A percentile compares a stretch with the other conserved stretches of the same genome.
phyloP scores from a whole-genome alignment of 352 stramenopile genomes.

The Poterioochromonas sp. region DNA sequence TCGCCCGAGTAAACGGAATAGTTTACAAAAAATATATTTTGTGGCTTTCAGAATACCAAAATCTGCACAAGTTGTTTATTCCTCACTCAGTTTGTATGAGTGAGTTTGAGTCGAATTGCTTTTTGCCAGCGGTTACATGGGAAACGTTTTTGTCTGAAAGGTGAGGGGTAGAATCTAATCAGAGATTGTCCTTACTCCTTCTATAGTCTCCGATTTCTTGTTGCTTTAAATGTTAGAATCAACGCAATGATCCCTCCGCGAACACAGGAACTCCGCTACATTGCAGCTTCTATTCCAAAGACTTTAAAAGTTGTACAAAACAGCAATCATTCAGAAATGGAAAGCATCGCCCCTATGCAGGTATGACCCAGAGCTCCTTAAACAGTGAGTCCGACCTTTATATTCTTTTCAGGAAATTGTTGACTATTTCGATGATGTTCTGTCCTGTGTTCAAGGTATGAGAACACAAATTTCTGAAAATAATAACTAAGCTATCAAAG shows the following conservation, averaged over 20 bases:
- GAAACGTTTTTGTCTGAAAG: slow-evolving; percentile 10
- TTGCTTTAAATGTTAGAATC: background rate
- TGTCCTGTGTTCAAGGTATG: background rate
- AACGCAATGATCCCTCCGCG: slow-evolving; percentile 12
- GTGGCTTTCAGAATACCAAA: background rate
- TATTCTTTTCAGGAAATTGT: background rate
- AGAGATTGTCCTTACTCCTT: background rate
- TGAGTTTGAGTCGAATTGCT: background rate
- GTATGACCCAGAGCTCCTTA: background rate
- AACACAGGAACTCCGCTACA: background rate
- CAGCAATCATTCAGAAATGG: background rate
- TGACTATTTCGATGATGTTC: background rate
- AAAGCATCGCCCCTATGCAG: background rate
- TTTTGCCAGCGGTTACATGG: background rate
- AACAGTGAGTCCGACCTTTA: background rate
- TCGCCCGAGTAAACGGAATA: slow-evolving; percentile 1
- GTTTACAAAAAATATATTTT: slow-evolving; percentile 10
- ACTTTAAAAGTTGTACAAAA: background rate
- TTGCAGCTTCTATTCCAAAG: background rate
- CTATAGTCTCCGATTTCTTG: background rate
- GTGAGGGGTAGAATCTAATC: background rate
- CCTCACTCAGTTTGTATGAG: slow-evolving; percentile 4
- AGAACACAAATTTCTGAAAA: background rate
- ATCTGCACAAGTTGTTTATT: background rate
- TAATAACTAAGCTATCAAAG: background rate